A percentile compares a stretch with the other conserved stretches of the same genome.
Evolutionary conservation across 495 filamentous ascomycete genomes (phyloP).

Genomic region (Ramalina peruviana): DNA sequence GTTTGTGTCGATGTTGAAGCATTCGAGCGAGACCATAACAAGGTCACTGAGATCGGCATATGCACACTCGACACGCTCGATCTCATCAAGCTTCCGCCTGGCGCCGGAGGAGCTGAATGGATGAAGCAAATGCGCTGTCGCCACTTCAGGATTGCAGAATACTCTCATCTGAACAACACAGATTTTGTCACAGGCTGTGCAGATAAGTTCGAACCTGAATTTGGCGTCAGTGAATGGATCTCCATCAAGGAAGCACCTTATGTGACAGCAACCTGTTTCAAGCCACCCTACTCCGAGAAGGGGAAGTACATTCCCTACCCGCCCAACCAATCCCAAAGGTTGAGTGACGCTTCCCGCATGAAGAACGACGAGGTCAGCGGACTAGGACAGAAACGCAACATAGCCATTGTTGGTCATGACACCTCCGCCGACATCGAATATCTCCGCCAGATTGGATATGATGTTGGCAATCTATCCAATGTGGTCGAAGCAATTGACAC

Average conservation of each 20-base stretch:
- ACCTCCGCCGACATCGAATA: constrained; percentile 50
- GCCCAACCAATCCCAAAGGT: not conserved
- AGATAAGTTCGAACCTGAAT: constrained; percentile 48
- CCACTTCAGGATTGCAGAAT: constrained; percentile 66
- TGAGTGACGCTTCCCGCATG: not conserved
- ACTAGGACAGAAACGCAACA: constrained; percentile 29
- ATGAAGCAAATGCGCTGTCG: constrained; percentile 44
- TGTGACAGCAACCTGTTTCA: constrained; percentile 35
- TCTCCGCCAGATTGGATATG: constrained; percentile 45
- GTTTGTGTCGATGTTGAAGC: constrained; percentile 71
- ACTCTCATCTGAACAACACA: constrained; percentile 46
- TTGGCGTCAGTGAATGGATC: constrained; percentile 46
- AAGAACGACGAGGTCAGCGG: not conserved
- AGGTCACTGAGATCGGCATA: constrained; percentile 77
- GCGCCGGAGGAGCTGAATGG: constrained; percentile 48
- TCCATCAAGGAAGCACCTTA: constrained; percentile 23
- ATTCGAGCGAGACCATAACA: constrained; percentile 47
- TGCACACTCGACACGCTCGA: constrained; percentile 64
- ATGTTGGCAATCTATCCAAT: constrained; percentile 34
- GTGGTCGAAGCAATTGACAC: constrained; percentile 59
- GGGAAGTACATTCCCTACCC: constrained; percentile 8
- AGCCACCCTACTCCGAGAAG: constrained; percentile 30
- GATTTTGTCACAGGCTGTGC: constrained; percentile 56
- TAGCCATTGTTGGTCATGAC: constrained; percentile 72
- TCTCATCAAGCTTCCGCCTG: constrained; percentile 38